Percentiles rank a stretch among this genome's conserved stretches.
phyloP scores from a whole-genome alignment of 164 flowering plant species.

The Stephania cephalantha region DNA sequence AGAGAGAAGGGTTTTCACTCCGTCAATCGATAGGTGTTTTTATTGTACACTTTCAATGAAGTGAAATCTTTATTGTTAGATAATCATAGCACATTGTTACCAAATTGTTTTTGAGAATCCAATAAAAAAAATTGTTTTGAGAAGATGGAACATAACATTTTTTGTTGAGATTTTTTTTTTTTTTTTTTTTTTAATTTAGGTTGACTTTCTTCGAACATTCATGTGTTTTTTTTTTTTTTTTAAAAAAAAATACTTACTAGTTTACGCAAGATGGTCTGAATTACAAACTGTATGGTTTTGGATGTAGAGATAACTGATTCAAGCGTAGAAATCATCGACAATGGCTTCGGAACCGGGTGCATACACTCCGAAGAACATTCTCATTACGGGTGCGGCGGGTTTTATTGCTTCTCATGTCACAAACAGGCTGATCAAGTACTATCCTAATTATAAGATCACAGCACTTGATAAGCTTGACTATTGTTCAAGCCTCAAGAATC shows the following conservation, averaged over 20 bases:
- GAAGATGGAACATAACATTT: no score
- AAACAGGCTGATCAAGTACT: slow-evolving; percentile 19
- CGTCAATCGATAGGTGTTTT: no score
- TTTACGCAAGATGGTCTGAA: slow-evolving; percentile 1
- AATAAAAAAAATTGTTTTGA: no score
- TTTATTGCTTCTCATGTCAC: slow-evolving; percentile 27
- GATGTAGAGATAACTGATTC: neutral
- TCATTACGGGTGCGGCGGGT: slow-evolving; percentile 26
- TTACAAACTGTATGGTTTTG: neutral
- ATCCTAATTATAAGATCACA: slow-evolving; percentile 21
- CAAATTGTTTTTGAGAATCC: no score
- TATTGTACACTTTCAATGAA: no score
- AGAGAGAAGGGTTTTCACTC: no score
- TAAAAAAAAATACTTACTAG: slow-evolving; percentile 14
- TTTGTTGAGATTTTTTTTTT: slow-evolving; percentile 13
- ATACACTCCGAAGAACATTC: slow-evolving; percentile 22
- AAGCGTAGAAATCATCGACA: neutral
- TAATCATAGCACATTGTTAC: no score
- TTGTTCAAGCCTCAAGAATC: slow-evolving; percentile 25
- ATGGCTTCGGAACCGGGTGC: slow-evolving; percentile 10
- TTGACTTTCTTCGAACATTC: neutral
- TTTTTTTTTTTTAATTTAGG: neutral
- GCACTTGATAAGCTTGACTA: slow-evolving; percentile 27
- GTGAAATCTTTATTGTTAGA: no score
- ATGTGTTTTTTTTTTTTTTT: slow-evolving; percentile 8